Conservation (phyloP, 192 early-diverging fungal species). For the Coemansia sp. region DNA sequence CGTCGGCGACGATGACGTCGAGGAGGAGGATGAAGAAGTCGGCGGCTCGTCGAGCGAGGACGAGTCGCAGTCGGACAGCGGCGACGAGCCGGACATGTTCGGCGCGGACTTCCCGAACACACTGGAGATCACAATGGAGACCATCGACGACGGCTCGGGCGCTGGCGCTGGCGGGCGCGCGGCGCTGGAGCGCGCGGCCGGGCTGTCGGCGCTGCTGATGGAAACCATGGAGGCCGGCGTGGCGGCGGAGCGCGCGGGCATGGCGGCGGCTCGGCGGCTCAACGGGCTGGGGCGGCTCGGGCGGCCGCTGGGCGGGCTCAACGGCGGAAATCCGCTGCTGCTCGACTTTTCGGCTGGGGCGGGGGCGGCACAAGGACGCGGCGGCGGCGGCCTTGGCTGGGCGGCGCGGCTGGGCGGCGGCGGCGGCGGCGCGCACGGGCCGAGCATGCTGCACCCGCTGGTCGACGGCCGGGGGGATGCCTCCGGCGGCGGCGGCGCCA, state of each 20-base stretch:
- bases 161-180: not conserved
- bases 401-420: conserved; percentile 28
- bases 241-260: conserved; percentile 6
- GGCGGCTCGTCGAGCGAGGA: conserved; percentile 13
- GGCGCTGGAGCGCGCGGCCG: not conserved
- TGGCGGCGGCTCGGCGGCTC: conserved; percentile 6
- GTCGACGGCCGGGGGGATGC: conserved; percentile 25
- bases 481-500: conserved; percentile 25
- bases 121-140: conserved; percentile 52
- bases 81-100: conserved; percentile 43
- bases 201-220: conserved; percentile 28
- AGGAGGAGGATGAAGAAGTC: conserved; percentile 6
- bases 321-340: not conserved
- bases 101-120: conserved; percentile 23
- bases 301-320: not conserved
- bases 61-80: conserved; percentile 22
- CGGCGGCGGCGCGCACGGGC: conserved; percentile 8
- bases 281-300: conserved; percentile 17
- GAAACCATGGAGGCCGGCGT: conserved; percentile 25
- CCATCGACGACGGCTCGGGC: conserved; percentile 28
- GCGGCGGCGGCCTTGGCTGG: conserved; percentile 11
- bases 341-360: conserved; percentile 18
- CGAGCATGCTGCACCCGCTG: conserved; percentile 46
- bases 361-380: too few relatives aligned
- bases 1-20: conserved; percentile 10